Conservation (phyloP, 495 filamentous ascomycete genomes). For the Oidiodendron maius region DNA sequence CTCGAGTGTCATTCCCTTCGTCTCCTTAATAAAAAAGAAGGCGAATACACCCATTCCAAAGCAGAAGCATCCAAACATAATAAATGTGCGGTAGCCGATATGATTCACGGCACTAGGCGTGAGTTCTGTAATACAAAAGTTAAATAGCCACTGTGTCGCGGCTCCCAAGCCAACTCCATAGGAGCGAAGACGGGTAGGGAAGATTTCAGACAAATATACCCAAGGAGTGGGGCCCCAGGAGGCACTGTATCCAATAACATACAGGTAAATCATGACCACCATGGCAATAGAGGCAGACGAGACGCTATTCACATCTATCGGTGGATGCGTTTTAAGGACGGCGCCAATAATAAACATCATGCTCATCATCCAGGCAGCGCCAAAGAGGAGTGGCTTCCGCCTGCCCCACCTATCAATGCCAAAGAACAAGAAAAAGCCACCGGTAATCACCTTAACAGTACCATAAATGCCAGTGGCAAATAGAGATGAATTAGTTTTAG, state of each 20-base stretch:
- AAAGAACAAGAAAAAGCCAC: conserved; percentile 12
- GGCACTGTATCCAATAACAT: conserved; percentile 42
- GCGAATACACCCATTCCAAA: conserved; percentile 27
- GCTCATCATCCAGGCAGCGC: conserved; percentile 17
- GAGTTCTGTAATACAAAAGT: conserved; percentile 48
- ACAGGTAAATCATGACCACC: conserved; percentile 44
- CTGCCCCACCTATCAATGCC: conserved; percentile 18
- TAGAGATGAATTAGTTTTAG: conserved; percentile 34
- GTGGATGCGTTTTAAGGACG: conserved; percentile 16
- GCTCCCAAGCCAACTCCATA: conserved; percentile 39
- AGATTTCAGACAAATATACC: conserved; percentile 48
- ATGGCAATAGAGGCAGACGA: conserved; percentile 35
- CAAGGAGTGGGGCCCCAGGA: conserved; percentile 47
- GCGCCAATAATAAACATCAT: conserved; percentile 21
- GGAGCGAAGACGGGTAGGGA: conserved; percentile 43
- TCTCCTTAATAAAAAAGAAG: conserved; percentile 44
- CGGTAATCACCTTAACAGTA: conserved; percentile 34
- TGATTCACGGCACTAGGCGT: conserved; percentile 45
- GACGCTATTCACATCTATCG: conserved; percentile 7
- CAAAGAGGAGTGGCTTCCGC: conserved; percentile 17
- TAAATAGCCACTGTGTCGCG: conserved; percentile 51
- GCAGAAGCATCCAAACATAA: conserved; percentile 49
- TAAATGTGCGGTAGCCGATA: conserved; percentile 45
- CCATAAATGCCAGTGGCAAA: conserved; percentile 52
- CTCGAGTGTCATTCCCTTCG: conserved; percentile 19